Conservation (phyloP, 805 yeast species). For the Brettanomyces nanus region DNA sequence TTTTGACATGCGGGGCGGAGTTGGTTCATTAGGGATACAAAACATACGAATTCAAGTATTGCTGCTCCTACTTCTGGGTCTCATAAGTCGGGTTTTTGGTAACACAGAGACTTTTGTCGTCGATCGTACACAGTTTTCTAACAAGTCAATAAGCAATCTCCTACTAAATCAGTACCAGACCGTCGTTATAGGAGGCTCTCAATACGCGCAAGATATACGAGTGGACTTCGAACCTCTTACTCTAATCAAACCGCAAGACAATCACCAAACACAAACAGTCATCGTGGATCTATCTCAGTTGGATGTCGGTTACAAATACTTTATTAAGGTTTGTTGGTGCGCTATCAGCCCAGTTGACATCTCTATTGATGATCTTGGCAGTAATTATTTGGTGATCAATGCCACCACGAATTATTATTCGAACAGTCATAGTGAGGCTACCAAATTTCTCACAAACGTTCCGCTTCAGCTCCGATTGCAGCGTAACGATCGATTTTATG, state of each 20-base stretch:
- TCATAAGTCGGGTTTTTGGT: too few relatives aligned
- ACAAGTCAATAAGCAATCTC: too few relatives aligned
- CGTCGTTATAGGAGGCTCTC: too few relatives aligned
- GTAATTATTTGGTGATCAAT: slow-evolving; percentile 8
- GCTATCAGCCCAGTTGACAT: slow-evolving; percentile 20
- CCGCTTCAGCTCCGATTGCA: slow-evolving; percentile 11
- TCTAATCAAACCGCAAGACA: not conserved
- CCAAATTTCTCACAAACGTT: slow-evolving; percentile 7
- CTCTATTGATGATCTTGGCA: slow-evolving; percentile 1
- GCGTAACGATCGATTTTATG: slow-evolving; percentile 4
- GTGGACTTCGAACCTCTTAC: slow-evolving; percentile 1
- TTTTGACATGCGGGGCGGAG: too few relatives aligned
- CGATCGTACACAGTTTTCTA: slow-evolving; percentile 1
- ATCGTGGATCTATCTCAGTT: not conserved
- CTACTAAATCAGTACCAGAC: too few relatives aligned
- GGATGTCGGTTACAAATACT: slow-evolving; percentile 1
- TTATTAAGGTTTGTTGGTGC: slow-evolving; percentile 17
- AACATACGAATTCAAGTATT: too few relatives aligned
- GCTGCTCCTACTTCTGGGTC: too few relatives aligned
- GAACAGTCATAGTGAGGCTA: slow-evolving; percentile 5
- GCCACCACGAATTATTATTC: slow-evolving; percentile 17
- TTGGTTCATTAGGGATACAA: too few relatives aligned
- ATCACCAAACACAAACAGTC: not conserved
- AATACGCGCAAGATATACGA: too few relatives aligned
- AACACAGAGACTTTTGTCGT: slow-evolving; percentile 3